Percentiles rank a stretch among this genome's conserved stretches.
Evolutionary conservation across 805 yeast species (phyloP).

Genomic region (Ogataea kodamae): DNA sequence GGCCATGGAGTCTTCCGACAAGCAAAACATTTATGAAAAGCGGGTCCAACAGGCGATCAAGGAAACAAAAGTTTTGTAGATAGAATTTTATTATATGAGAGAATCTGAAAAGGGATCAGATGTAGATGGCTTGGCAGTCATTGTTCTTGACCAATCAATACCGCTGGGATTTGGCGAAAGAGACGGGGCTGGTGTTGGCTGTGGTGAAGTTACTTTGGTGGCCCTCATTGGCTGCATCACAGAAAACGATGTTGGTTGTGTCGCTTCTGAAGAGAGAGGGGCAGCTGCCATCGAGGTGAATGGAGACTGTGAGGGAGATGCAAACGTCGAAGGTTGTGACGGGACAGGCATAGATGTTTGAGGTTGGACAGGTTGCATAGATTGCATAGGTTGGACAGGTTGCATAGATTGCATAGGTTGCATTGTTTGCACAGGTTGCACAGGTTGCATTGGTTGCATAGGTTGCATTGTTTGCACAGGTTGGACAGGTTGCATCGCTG

Average conservation of each 20-base stretch:
- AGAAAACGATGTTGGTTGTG: constrained; percentile 1
- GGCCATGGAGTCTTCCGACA: constrained; percentile 45
- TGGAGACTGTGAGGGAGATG: no score
- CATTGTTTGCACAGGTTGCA: no score
- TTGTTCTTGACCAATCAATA: constrained; percentile 13
- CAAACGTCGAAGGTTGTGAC: no score
- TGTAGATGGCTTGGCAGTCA: constrained; percentile 2
- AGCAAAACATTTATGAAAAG: constrained; percentile 30
- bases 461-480: no score
- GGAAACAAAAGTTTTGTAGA: constrained; percentile 7
- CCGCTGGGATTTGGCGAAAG: constrained; percentile 1
- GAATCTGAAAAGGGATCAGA: constrained; percentile 6
- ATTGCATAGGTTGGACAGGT: no score
- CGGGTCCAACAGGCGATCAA: constrained; percentile 23
- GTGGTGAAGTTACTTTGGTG: constrained; percentile 11
- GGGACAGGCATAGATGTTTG: no score
- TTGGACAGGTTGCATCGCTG: background rate
- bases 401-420: no score
- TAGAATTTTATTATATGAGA: constrained; percentile 7
- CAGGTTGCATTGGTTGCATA: no score
- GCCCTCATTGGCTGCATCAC: constrained; percentile 27
- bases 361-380: no score
- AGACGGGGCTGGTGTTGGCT: constrained; percentile 3
- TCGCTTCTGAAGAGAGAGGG: background rate
- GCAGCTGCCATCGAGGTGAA: no score